These are phyloP conservation scores for Schizosaccharomyces lindneri DNA, from an alignment of 805 yeast genomes.

Conservation along the genomic window DNA sequence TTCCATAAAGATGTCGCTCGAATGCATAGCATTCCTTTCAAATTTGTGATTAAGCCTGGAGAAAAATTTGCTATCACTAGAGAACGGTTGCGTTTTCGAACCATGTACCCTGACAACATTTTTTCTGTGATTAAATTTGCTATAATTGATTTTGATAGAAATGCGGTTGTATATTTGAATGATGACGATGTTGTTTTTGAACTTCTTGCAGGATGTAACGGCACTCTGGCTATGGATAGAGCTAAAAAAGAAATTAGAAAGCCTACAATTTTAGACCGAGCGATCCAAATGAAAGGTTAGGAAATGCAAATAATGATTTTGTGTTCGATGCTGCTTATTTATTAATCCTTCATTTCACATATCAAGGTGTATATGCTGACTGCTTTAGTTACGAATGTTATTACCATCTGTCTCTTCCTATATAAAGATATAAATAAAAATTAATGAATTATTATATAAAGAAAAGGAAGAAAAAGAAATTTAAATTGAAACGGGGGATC, in stretches of 20 bases:
- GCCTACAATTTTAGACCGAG: not conserved
- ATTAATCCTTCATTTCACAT: not conserved
- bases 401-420: not conserved
- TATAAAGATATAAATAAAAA: not conserved
- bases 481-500: not conserved
- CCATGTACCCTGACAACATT: conserved; percentile 48
- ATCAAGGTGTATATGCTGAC: not conserved
- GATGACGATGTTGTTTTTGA: conserved; percentile 22
- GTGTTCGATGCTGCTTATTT: not conserved
- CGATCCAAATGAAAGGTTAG: conserved; percentile 2
- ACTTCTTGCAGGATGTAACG: conserved; percentile 25
- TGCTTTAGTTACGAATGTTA: too few relatives aligned
- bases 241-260: conserved; percentile 37
- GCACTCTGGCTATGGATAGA: conserved; percentile 57
- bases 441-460: not conserved
- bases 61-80: conserved; percentile 43
- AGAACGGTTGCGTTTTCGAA: conserved; percentile 35
- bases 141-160: conserved; percentile 17
- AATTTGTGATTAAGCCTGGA: conserved; percentile 41
- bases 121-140: conserved; percentile 54
- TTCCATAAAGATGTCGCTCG: conserved; percentile 42
- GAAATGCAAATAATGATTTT: not conserved
- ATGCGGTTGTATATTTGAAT: conserved; percentile 19
- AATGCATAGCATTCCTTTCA: conserved; percentile 67
- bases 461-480: too few relatives aligned